Conservation (phyloP, 2,329 filamentous ascomycete genomes). For the Sphaceloma murrayae region DNA sequence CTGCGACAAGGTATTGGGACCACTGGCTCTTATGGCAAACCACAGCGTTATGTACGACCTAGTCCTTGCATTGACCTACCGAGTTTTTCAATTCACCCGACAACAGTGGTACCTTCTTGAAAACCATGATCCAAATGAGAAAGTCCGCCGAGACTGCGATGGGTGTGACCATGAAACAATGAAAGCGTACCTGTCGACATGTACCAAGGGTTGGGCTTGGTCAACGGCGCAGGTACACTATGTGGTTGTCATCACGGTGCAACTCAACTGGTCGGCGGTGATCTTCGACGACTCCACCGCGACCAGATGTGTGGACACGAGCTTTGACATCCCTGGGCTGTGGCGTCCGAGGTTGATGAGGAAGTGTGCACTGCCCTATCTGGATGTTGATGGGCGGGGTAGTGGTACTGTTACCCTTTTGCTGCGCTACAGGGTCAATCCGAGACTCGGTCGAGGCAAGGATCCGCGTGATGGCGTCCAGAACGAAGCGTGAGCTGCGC, state of each 20-base stretch:
- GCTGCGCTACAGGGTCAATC: too few species aligned
- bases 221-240: conserved; percentile 3
- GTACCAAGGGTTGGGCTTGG: conserved; percentile 5
- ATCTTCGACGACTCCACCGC: conserved; percentile 1
- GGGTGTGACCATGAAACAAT: conserved; percentile 13
- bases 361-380: conserved; percentile 6
- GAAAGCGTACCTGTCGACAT: background rate
- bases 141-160: too few species aligned
- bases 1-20: too few species aligned
- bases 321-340: conserved; percentile 8
- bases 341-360: background rate
- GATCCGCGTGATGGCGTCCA: too few species aligned
- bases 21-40: too few species aligned
- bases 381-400: conserved; percentile 1
- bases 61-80: background rate
- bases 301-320: conserved; percentile 1
- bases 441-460: too few species aligned
- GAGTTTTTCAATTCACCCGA: conserved; percentile 4
- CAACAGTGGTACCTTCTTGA: too few species aligned
- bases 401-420: too few species aligned
- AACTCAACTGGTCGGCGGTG: conserved; percentile 1
- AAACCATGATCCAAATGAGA: too few species aligned
- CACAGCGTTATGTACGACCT: conserved; percentile 12
- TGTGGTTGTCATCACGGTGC: conserved; percentile 1
- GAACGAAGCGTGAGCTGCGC: too few species aligned